Evolutionary conservation across 1,139 yeast genomes (phyloP).

Genomic region (Suhomyces chickasaworum): DNA sequence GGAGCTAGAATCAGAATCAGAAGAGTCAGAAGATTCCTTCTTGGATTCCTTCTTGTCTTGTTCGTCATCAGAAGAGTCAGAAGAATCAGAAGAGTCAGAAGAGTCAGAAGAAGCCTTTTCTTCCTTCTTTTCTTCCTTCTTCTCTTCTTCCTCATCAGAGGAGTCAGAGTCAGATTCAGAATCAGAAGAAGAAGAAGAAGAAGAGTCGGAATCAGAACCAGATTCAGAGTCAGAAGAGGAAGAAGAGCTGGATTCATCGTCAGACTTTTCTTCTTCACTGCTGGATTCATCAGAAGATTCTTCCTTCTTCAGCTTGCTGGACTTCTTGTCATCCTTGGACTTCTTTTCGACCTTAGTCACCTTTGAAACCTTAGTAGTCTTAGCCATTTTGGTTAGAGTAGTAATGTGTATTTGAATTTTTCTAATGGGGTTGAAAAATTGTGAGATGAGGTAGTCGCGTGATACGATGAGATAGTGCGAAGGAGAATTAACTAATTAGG

Average conservation of each 20-base stretch:
- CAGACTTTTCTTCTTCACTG: slow-evolving; percentile 16
- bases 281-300: slow-evolving; percentile 23
- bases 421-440: slow-evolving; percentile 10
- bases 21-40: slow-evolving; percentile 19
- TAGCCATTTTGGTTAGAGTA: slow-evolving; percentile 28
- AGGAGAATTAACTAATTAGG: background rate
- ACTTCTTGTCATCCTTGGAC: slow-evolving; percentile 14
- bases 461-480: slow-evolving; percentile 9
- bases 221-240: slow-evolving; percentile 23
- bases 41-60: slow-evolving; percentile 23
- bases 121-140: slow-evolving; percentile 21
- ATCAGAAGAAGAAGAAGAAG: slow-evolving; percentile 26
- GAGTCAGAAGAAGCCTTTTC: slow-evolving; percentile 21
- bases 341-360: slow-evolving; percentile 17
- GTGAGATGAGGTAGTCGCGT: slow-evolving; percentile 12
- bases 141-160: slow-evolving; percentile 20
- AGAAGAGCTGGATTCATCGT: slow-evolving; percentile 28
- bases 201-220: slow-evolving; percentile 19
- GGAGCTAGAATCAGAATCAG: slow-evolving; percentile 14
- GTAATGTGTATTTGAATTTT: slow-evolving; percentile 6
- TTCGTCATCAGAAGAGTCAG: slow-evolving; percentile 22
- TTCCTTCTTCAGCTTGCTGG: slow-evolving; percentile 22
- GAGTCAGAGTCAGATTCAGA: slow-evolving; percentile 33
- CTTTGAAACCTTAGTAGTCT: slow-evolving; percentile 26
- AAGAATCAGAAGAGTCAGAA: slow-evolving; percentile 15